phyloP scores from a whole-genome alignment of 2,329 filamentous ascomycete species.

The Cordyceps pruinosa region DNA sequence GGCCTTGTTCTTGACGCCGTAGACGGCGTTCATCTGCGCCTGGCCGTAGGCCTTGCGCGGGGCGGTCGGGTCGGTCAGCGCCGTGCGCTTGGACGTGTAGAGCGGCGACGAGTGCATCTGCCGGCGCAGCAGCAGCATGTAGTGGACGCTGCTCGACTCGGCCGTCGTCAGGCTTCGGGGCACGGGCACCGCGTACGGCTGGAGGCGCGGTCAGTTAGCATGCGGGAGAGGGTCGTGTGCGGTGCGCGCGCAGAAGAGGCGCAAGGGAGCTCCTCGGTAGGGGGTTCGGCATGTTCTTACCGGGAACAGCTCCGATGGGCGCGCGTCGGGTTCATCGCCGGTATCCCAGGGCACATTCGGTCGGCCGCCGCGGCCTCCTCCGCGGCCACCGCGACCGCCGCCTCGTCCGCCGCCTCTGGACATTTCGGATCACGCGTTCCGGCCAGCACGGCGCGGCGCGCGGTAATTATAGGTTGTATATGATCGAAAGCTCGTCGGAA shows the following conservation, averaged over 20 bases:
- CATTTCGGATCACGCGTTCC: conserved; percentile 28
- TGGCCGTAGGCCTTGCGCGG: conserved; percentile 45
- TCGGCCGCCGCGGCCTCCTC: conserved; percentile 39
- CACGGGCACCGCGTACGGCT: conserved; percentile 45
- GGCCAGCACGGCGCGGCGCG: background rate
- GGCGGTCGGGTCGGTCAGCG: conserved; percentile 32
- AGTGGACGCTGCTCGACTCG: conserved; percentile 42
- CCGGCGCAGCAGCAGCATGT: conserved; percentile 49
- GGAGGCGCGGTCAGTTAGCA: background rate
- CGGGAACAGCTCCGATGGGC: conserved; percentile 54
- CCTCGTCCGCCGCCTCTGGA: conserved; percentile 46
- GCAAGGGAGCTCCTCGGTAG: background rate
- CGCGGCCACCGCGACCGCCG: conserved; percentile 43
- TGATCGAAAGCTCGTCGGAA: background rate
- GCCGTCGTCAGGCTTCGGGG: conserved; percentile 35
- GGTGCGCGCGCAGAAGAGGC: background rate
- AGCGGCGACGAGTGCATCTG: conserved; percentile 49
- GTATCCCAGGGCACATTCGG: conserved; percentile 46
- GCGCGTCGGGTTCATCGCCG: conserved; percentile 48
- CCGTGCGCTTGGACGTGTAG: conserved; percentile 48
- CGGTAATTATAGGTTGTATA: background rate
- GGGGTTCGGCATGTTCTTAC: conserved; percentile 30
- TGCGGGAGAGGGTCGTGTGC: background rate
- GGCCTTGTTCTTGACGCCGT: conserved; percentile 47
- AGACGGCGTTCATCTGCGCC: conserved; percentile 51